Conservation (phyloP, 768 basidiomycete species). For the Pisolithus tinctorius region DNA sequence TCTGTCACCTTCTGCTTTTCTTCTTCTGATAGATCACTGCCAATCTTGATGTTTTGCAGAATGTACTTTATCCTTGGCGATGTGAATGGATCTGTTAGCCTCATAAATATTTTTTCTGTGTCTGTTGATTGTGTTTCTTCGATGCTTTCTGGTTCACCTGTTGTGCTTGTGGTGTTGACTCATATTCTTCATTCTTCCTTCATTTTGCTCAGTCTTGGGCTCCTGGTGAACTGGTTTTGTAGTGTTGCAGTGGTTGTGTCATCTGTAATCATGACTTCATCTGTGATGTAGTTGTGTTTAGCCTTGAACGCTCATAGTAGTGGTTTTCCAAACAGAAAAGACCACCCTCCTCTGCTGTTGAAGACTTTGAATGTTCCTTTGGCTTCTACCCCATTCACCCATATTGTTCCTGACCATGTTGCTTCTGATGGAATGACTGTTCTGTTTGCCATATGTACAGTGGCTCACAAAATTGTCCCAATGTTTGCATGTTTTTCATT, state of each 20-base stretch:
- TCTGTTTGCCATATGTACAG: slow-evolving; percentile 32
- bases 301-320: slow-evolving; percentile 15
- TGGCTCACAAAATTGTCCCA: no score
- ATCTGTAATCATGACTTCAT: slow-evolving; percentile 1
- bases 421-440: slow-evolving; percentile 1
- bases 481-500: no score
- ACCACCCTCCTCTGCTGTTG: slow-evolving; percentile 22
- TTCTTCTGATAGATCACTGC: slow-evolving; percentile 20
- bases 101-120: not conserved
- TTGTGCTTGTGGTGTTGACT: not conserved
- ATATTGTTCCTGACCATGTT: slow-evolving; percentile 1
- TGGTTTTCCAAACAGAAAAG: slow-evolving; percentile 24
- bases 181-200: not conserved
- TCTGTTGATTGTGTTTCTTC: not conserved
- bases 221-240: not conserved
- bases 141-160: not conserved
- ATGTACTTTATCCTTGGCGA: slow-evolving; percentile 14
- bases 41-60: slow-evolving; percentile 17
- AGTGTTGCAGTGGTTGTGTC: not conserved
- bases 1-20: slow-evolving; percentile 17
- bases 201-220: not conserved
- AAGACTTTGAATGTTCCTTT: not conserved
- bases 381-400: not conserved
- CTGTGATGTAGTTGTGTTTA: slow-evolving; percentile 18
- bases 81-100: not conserved